Base-by-base conservation (phyloP, 106 monocot genomes). In the Xerophyta viscosa region DNA sequence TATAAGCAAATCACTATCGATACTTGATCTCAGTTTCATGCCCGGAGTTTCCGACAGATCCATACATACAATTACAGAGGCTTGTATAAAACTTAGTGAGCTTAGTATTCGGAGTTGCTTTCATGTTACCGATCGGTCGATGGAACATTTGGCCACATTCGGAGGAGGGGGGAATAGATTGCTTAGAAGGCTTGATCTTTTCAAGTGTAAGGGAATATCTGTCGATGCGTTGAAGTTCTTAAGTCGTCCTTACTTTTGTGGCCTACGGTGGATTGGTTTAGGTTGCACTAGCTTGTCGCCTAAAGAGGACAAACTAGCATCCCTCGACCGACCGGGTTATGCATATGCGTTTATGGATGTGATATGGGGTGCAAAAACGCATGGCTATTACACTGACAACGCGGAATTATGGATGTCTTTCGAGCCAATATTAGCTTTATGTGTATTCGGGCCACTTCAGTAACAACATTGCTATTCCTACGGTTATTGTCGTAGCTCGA, bases 181-280 rank as follows among this genome's bases (percentile, higher is more conserved):
- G 0, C 74, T 94, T 6, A 72, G 66, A 70, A 84, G 52, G 69
- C 83, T 94, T 41, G 93, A 94, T 81, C 36, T 94, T 28, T 80
- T 48, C 31, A 63, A 65, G 9, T 94, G 93, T 36, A 53, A 36
- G 25, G 64, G 77, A 9, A 46, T 94, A 48, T 84, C 87, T 13
- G 26, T 17, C 19, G 59, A 67, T 14, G 80, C 74, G 10, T 50
- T 75, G 12, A 39, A 26, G 39, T 23, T 71, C 26, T 37, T 92
- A 49, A 39, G 26, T 17, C 53, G 13, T 52, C 76, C 83, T 19
- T 64, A 55, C 51, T 94, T 88, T 37, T 53, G 50, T 15, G 72
- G 78, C 3, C 67, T 94, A 8, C 76, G 72, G 1, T 94, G 88
- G 88, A 68, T 94, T 37, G 93, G 88, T 18, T 46, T 81, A 20